Evolutionary conservation across 192 early-diverging fungal genomes (phyloP).

Genomic region (Paraglomus brasilianum): DNA sequence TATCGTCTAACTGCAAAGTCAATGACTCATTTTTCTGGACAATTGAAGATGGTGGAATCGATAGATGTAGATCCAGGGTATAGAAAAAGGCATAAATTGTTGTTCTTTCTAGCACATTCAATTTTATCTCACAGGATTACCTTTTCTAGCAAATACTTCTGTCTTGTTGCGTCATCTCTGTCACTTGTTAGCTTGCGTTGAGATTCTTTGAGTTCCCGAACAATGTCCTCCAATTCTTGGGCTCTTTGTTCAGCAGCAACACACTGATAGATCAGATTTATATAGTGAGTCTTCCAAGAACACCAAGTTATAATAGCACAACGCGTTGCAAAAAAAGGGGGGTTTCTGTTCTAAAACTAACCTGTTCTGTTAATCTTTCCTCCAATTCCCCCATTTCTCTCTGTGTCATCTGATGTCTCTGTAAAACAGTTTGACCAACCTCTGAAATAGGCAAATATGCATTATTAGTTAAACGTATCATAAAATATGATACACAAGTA

Average conservation of each 20-base stretch:
- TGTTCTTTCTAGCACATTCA: too few relatives aligned
- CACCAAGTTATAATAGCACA: not conserved
- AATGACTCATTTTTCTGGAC: conserved; percentile 23
- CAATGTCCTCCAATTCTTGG: conserved; percentile 5
- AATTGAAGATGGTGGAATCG: too few relatives aligned
- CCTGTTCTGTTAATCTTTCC: conserved; percentile 38
- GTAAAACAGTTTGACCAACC: conserved; percentile 45
- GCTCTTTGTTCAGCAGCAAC: conserved; percentile 13
- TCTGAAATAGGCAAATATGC: conserved; percentile 32
- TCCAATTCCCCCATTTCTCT: conserved; percentile 33
- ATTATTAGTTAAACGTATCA: too few relatives aligned
- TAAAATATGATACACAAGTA: too few relatives aligned
- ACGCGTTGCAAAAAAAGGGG: not conserved
- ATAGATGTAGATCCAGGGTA: not conserved
- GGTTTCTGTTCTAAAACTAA: not conserved
- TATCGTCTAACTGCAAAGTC: conserved; percentile 21
- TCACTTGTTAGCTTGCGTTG: not conserved
- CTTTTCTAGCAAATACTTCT: conserved; percentile 23
- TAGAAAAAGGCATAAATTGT: conserved; percentile 3
- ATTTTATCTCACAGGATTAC: not conserved
- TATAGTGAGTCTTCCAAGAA: too few relatives aligned
- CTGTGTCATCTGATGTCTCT: conserved; percentile 40
- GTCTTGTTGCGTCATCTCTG: conserved; percentile 17
- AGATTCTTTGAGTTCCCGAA: conserved; percentile 4
- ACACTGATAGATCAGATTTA: conserved; percentile 6